Base-by-base conservation (phyloP, 2,329 filamentous ascomycete species). In the Penicillium capsulatum region DNA sequence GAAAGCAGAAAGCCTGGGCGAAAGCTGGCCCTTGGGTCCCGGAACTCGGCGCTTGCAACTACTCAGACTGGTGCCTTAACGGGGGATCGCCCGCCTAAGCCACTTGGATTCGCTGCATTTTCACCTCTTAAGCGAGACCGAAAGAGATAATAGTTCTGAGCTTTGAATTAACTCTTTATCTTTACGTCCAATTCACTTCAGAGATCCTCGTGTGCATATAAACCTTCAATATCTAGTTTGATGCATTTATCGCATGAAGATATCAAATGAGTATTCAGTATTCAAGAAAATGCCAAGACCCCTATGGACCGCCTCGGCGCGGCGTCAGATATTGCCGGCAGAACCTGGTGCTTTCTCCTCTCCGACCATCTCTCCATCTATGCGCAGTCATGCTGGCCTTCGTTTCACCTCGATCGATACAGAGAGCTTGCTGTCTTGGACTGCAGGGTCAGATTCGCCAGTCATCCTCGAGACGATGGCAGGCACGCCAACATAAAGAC, bases 381-480 rank as follows among this genome's bases (percentile, higher is more conserved):
- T 7, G 7, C 20, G n/a, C n/a, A 34, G 22, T 17, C 17, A 54
- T 54, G 50, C 43, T 52, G 29, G 15, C 34, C 4, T 28, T 36
- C 33, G 17, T 17, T 20, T 34, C 34, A 14, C 10, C 17, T 13
- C 33, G 34, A n/a, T 31, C 34, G 17, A 36, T 26, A n/a, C 31
- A 26, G 9, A 15, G 20, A n/a, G 2, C 3, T 9, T 38, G n/a
- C 2, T 4, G 14, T 17, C 5, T 33, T 3, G 28, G 33, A 7
- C 15, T 31, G 7, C 16, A 43, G 11, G 16, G 30, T 7, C 51
- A 54, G 19, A 34, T 44, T 22, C 50, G 62, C 17, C 48, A 51
- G 22, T 56, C 62, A 1, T 89, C 86, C 2, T 87, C 83, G 1
- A 85, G 78, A 35, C 73, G 81, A 64, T 98, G 92, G 92, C 87